A percentile compares a stretch with the other conserved stretches of the same genome.
phyloP scores from a whole-genome alignment of 768 basidiomycete species.

The Naganishia vishniacii region DNA sequence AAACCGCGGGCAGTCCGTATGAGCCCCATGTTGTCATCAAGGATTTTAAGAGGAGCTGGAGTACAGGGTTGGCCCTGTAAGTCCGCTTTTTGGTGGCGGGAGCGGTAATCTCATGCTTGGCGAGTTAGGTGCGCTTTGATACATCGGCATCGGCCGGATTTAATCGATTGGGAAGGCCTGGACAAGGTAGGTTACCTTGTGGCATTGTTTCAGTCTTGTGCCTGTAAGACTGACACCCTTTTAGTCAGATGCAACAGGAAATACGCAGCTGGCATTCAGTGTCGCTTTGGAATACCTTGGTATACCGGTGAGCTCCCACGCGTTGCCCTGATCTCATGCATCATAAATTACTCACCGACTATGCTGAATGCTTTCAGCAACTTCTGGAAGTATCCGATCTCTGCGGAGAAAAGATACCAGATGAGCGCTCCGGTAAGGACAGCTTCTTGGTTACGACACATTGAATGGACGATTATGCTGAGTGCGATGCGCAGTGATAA shows the following conservation, averaged over 20 bases:
- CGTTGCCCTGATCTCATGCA: no score
- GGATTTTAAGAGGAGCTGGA: slow-evolving; percentile 89
- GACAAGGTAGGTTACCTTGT: slow-evolving; percentile 61
- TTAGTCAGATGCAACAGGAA: slow-evolving; percentile 62
- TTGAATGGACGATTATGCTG: background rate
- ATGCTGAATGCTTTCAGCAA: slow-evolving; percentile 56
- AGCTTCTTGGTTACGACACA: background rate
- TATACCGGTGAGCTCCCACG: slow-evolving; percentile 66
- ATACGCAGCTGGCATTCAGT: slow-evolving; percentile 79
- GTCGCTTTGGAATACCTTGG: slow-evolving; percentile 81
- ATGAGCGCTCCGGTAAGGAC: slow-evolving; percentile 65
- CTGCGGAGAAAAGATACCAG: slow-evolving; percentile 72
- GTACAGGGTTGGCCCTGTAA: slow-evolving; percentile 89
- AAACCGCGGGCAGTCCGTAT: slow-evolving; percentile 69
- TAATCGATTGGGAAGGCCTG: slow-evolving; percentile 79
- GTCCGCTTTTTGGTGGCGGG: no score
- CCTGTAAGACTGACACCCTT: background rate
- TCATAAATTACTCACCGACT: no score
- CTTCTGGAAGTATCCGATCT: slow-evolving; percentile 93
- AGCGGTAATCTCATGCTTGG: no score
- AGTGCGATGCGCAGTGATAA: slow-evolving; percentile 63
- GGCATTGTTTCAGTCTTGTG: background rate
- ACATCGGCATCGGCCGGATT: slow-evolving; percentile 92
- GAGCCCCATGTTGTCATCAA: slow-evolving; percentile 73
- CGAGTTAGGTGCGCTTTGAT: slow-evolving; percentile 96